phyloP scores from a whole-genome alignment of 1,284 basidiomycete species.

The Golubevia sp. region DNA sequence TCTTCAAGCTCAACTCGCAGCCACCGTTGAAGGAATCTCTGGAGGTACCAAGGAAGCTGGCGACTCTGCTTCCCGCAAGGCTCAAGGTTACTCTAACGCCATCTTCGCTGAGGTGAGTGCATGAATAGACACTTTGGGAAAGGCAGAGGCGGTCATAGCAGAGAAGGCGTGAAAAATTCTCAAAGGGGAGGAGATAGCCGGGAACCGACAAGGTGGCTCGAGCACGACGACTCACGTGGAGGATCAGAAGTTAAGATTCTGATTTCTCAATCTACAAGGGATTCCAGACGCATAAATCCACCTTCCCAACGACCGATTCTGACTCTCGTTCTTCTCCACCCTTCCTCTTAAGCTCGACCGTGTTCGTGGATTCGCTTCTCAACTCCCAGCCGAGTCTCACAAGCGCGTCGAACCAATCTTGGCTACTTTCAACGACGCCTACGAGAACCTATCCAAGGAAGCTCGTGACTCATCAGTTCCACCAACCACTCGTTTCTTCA shows the following conservation, averaged over 20 bases:
- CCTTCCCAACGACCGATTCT: background rate
- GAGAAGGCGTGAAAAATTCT: too few relatives aligned
- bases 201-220: too few relatives aligned
- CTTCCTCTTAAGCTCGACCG: slow-evolving; percentile 30
- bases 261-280: too few relatives aligned
- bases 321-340: slow-evolving; percentile 1
- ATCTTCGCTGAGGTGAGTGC: slow-evolving; percentile 44
- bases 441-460: slow-evolving; percentile 46
- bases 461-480: slow-evolving; percentile 46
- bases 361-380: slow-evolving; percentile 44
- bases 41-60: slow-evolving; percentile 37
- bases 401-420: slow-evolving; percentile 53
- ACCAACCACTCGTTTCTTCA: slow-evolving; percentile 36
- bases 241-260: too few relatives aligned
- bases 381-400: slow-evolving; percentile 45
- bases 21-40: slow-evolving; percentile 40
- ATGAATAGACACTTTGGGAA: too few relatives aligned
- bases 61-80: slow-evolving; percentile 46
- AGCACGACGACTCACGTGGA: too few relatives aligned
- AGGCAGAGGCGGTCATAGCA: too few relatives aligned
- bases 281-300: too few relatives aligned
- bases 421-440: slow-evolving; percentile 47
- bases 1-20: slow-evolving; percentile 38
- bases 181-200: too few relatives aligned
- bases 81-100: slow-evolving; percentile 40